phyloP scores from a whole-genome alignment of 371 early-diverging fungal genomes.

The Rhizopus microsporus region DNA sequence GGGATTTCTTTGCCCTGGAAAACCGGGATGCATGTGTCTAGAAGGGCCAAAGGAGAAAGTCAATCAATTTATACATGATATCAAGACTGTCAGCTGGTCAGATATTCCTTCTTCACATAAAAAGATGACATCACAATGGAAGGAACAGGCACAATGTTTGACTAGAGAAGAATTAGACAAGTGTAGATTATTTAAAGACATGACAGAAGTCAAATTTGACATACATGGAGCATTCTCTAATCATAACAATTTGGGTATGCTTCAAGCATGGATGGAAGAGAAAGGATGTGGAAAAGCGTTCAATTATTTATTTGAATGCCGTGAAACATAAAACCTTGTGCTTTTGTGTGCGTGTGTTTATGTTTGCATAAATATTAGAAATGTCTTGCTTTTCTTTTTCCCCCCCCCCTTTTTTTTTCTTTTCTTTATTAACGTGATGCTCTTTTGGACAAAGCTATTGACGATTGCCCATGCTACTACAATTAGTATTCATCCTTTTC shows the following conservation, averaged over 20 bases:
- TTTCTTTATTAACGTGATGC: slow-evolving; percentile 10
- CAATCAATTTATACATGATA: slow-evolving; percentile 39
- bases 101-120: slow-evolving; percentile 40
- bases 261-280: slow-evolving; percentile 41
- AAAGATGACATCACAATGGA: slow-evolving; percentile 46
- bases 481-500: slow-evolving; percentile 38
- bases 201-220: slow-evolving; percentile 45
- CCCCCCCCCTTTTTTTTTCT: slow-evolving; percentile 5
- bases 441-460: slow-evolving; percentile 46
- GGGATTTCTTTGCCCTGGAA: slow-evolving; percentile 46
- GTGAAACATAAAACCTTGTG: neutral
- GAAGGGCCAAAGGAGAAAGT: slow-evolving; percentile 45
- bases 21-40: slow-evolving; percentile 43
- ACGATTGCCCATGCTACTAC: slow-evolving; percentile 40
- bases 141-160: slow-evolving; percentile 23
- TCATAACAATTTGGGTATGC: slow-evolving; percentile 34
- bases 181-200: slow-evolving; percentile 28
- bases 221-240: slow-evolving; percentile 41
- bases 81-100: slow-evolving; percentile 47
- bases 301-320: slow-evolving; percentile 37
- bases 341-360: neutral
- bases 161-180: slow-evolving; percentile 17
- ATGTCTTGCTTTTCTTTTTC: slow-evolving; percentile 7
- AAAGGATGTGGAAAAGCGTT: slow-evolving; percentile 41
- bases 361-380: neutral